Conservation (phyloP, 441 rosid genomes). For the Sinapis alba region DNA sequence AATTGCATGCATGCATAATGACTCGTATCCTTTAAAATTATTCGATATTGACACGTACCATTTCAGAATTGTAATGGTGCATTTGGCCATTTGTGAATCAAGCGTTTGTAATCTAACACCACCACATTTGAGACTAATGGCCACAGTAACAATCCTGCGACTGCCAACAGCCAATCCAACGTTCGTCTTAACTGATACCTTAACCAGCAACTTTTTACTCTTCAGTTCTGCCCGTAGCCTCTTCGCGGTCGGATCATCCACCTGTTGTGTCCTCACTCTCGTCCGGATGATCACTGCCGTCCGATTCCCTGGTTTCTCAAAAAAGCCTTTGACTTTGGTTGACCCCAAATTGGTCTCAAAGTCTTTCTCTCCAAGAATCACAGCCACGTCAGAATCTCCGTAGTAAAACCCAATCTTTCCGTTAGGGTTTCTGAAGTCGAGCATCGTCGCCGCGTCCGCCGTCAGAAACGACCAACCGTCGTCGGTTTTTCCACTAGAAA, state of each 20-base stretch:
- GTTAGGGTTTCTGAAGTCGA: constrained; percentile 66
- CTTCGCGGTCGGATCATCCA: constrained; percentile 44
- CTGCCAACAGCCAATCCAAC: constrained; percentile 46
- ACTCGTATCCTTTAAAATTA: background rate
- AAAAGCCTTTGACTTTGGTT: constrained; percentile 47
- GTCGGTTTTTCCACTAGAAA: constrained; percentile 39
- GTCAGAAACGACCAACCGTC: constrained; percentile 48
- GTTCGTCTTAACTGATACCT: constrained; percentile 47
- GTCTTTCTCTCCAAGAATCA: constrained; percentile 37
- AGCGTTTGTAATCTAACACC: constrained; percentile 46
- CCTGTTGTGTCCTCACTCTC: constrained; percentile 41
- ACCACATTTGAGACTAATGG: constrained; percentile 48
- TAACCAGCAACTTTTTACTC: constrained; percentile 46
- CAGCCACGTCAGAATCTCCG: constrained; percentile 43
- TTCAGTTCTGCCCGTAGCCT: constrained; percentile 40
- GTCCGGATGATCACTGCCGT: constrained; percentile 53
- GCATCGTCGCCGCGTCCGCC: constrained; percentile 43
- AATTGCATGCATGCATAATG: background rate
- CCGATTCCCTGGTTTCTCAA: constrained; percentile 43
- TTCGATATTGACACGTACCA: constrained; percentile 43
- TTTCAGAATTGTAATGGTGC: constrained; percentile 50
- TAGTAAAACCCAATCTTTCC: constrained; percentile 45
- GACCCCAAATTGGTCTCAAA: constrained; percentile 46
- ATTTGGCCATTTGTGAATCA: constrained; percentile 53
- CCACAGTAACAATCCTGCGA: constrained; percentile 45